Percentiles rank a stretch among this genome's conserved stretches.
Conservation (phyloP, 75 land plant genomes). For the Cryptomeria japonica region DNA sequence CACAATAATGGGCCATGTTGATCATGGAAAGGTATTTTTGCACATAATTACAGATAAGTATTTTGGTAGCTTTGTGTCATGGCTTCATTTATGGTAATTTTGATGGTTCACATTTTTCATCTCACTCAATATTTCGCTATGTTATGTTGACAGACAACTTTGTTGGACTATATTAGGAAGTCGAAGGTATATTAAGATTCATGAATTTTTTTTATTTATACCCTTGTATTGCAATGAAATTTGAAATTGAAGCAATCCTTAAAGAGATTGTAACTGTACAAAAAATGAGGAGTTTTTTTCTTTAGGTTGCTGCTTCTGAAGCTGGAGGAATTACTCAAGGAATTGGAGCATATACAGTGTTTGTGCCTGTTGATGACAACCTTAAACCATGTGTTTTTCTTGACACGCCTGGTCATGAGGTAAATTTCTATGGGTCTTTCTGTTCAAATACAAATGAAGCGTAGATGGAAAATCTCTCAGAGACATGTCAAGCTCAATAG, state of each 20-base stretch:
- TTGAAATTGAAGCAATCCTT: slow-evolving; percentile 2
- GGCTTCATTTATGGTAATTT: slow-evolving; percentile 4
- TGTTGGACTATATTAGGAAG: slow-evolving; percentile 91
- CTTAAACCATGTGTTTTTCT: slow-evolving; percentile 91
- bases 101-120: not conserved
- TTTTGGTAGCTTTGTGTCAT: not conserved
- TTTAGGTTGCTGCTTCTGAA: slow-evolving; percentile 91
- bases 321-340: slow-evolving; percentile 99
- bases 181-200: slow-evolving; percentile 62
- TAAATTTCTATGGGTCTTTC: slow-evolving; percentile 21
- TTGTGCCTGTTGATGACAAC: slow-evolving; percentile 77
- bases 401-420: slow-evolving; percentile 99
- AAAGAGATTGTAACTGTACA: not conserved
- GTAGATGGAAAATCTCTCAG: slow-evolving; percentile 5
- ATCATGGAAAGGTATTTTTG: slow-evolving; percentile 93
- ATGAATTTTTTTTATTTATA: slow-evolving; percentile 7
- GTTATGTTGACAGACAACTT: slow-evolving; percentile 78
- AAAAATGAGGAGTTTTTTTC: slow-evolving; percentile 7
- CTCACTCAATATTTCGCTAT: not conserved
- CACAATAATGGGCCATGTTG: slow-evolving; percentile 99
- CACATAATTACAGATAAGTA: not conserved
- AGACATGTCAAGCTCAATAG: not conserved
- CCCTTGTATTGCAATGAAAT: not conserved
- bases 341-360: slow-evolving; percentile 93
- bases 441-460: not conserved